Conservation (phyloP, 176 grass and related monocot species). For the Aegilops longissima region DNA sequence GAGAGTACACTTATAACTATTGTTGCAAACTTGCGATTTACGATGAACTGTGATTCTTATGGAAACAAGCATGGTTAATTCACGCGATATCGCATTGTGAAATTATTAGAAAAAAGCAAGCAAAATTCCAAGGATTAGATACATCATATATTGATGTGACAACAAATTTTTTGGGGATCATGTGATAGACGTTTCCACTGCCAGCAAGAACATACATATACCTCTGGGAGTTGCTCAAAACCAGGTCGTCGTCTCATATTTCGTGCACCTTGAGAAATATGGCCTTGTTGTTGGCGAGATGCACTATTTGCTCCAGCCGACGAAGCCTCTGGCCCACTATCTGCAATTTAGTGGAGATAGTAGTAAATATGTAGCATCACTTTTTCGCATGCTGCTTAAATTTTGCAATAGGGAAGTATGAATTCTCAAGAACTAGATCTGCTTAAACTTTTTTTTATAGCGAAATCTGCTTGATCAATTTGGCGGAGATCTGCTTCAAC, state of each 20-base stretch:
- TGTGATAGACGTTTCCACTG: background rate
- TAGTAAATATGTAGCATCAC: too few relatives aligned
- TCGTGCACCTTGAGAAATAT: background rate
- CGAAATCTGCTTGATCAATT: too few relatives aligned
- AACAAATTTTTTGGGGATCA: background rate
- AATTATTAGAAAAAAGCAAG: background rate
- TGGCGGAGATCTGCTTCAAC: too few relatives aligned
- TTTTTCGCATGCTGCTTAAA: too few relatives aligned
- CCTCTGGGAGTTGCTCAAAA: constrained; percentile 5
- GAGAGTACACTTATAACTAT: background rate
- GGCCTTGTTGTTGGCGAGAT: background rate
- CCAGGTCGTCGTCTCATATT: background rate
- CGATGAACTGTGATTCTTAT: background rate
- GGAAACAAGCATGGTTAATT: background rate
- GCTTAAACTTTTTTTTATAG: too few relatives aligned
- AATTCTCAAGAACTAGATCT: too few relatives aligned
- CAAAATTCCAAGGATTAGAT: background rate
- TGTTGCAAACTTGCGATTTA: background rate
- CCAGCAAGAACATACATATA: background rate
- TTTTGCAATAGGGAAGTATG: too few relatives aligned
- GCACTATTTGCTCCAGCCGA: background rate
- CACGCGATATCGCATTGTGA: background rate
- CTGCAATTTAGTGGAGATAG: background rate
- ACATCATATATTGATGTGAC: background rate
- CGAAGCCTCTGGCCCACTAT: background rate